Evolutionary conservation across 148 eudicot species (phyloP), one percentile per base, ranked within the genome.

Genomic region (Camellia japonica): DNA sequence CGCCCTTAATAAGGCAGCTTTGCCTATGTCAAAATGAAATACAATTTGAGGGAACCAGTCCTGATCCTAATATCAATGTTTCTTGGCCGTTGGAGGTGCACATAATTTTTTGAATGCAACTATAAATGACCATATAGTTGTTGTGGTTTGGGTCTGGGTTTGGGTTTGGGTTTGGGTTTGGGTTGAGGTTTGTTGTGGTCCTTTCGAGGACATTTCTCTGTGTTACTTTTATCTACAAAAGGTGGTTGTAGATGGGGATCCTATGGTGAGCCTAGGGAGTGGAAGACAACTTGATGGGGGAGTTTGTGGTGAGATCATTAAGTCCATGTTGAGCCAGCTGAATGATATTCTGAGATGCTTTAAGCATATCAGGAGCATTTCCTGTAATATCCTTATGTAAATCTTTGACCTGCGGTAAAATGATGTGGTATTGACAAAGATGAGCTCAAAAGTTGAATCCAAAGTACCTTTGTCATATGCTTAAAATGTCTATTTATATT

Each of bases 241-340:
- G 30, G 19, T 70, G 16, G 71, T 56, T 70, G 74, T 7, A 46
- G 38, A 18, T 70, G 38, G 38, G 74, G 74, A 70, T 70, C 10
- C 38, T 14, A 47, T 70, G 74, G 74, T 70, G 56, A 70, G 58
- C 74, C 55, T 49, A 46, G 74, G 47, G 74, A n/a, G 7, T 70
- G 38, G 74, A 30, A 19, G 54, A 68, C 23, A 30, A 43, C 44
- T 44, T 23, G 63, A 19, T 15, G 15, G 68, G 49, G 51, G 46
- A 41, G 19, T 42, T 68, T 7, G 8, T 41, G 51, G 11, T 43
- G 15, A 43, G 51, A 16, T 68, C 3, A 19, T 8, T 0, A 11
- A 42, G 12, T 68, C 71, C 71, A 68, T 43, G 71, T 46, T 68
- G 52, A 68, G 10, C 71, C 49, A 42, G 71, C 51, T 42, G 16